Evolutionary conservation across 495 filamentous ascomycete genomes (phyloP), one percentile per base, ranked within the genome.

Genomic region (Hypoxylon fuscum): DNA sequence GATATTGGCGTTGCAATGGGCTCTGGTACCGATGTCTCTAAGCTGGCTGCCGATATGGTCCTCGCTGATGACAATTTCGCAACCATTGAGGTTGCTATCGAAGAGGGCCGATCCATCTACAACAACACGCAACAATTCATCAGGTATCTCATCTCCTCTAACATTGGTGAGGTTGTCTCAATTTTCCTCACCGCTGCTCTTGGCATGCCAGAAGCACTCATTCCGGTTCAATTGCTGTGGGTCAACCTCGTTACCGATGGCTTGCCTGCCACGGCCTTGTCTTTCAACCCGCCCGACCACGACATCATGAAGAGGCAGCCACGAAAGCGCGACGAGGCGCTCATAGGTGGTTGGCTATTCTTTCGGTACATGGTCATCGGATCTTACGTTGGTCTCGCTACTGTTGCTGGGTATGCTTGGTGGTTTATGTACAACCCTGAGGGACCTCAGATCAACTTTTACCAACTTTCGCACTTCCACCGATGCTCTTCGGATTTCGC

Each of bases 111-210:
- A 49, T 93, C 93, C 27, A 99, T 99, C 79, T 99, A 96, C 83
- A 97, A 94, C 87, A 99, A 99, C 82, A 99, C 96, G 2, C 96
- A 99, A 72, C 96, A 99, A 72, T 99, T 99, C 74, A 99, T 99
- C 76, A 91, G 96, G 22, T 99, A 99, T 73, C 83, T 99, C 45
- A 99, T 99, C 75, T 97, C 93, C 7, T 97, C 93, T 25, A 99
- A 99, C 78, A 99, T 99, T 45, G 96, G 96, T 75, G 96, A 99
- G 73, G 96, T 99, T 27, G 96, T 99, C 8, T 99, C 96, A 14
- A 99, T 99, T 74, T 99, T 99, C 85, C 76, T 99, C 72, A 99
- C 96, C 15, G 96, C 96, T 22, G 96, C 96, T 3, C 78, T 93
- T 51, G 96, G 96, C 57, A 97, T 99, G 93, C 96, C 96, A 32